These are phyloP conservation scores for Yarrowia sp. DNA, from an alignment of 805 yeast genomes.

Conservation along the genomic window DNA sequence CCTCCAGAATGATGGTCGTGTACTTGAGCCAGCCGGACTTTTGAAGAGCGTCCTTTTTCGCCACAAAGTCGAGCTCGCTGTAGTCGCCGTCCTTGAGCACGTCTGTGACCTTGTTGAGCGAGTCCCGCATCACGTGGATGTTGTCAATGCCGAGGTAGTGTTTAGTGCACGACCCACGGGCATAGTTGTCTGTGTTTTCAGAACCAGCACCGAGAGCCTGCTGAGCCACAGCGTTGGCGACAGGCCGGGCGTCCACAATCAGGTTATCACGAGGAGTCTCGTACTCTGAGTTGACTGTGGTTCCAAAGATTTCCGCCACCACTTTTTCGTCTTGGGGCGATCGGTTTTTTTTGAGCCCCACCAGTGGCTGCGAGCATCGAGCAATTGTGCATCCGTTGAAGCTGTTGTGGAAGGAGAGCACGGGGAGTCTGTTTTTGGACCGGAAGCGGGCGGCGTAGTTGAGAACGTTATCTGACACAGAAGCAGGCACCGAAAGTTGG, in stretches of 20 bases:
- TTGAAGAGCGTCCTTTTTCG: slow-evolving; percentile 40
- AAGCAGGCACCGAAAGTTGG: slow-evolving; percentile 63
- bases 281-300: slow-evolving; percentile 45
- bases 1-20: slow-evolving; percentile 62
- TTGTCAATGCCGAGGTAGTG: slow-evolving; percentile 89
- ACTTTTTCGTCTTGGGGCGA: slow-evolving; percentile 90
- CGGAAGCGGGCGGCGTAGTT: slow-evolving; percentile 82
- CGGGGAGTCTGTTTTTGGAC: slow-evolving; percentile 83
- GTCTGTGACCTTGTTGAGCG: slow-evolving; percentile 60
- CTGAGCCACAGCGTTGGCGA: slow-evolving; percentile 94
- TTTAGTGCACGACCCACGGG: slow-evolving; percentile 52
- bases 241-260: slow-evolving; percentile 87
- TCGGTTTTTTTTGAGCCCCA: slow-evolving; percentile 82
- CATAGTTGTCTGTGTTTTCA: slow-evolving; percentile 85
- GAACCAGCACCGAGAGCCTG: slow-evolving; percentile 98
- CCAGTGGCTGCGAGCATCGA: slow-evolving; percentile 89
- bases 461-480: slow-evolving; percentile 76
- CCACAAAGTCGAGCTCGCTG: slow-evolving; percentile 43
- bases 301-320: slow-evolving; percentile 66
- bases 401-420: slow-evolving; percentile 69
- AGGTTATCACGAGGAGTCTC: slow-evolving; percentile 50
- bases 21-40: slow-evolving; percentile 80
- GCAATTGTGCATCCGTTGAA: slow-evolving; percentile 68
- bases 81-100: slow-evolving; percentile 68
- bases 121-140: slow-evolving; percentile 91